Percentiles rank a stretch among this genome's conserved stretches.
These are phyloP conservation scores for Coemansia sp. DNA, from an alignment of 192 early-diverging fungal species.

Conservation along the genomic window DNA sequence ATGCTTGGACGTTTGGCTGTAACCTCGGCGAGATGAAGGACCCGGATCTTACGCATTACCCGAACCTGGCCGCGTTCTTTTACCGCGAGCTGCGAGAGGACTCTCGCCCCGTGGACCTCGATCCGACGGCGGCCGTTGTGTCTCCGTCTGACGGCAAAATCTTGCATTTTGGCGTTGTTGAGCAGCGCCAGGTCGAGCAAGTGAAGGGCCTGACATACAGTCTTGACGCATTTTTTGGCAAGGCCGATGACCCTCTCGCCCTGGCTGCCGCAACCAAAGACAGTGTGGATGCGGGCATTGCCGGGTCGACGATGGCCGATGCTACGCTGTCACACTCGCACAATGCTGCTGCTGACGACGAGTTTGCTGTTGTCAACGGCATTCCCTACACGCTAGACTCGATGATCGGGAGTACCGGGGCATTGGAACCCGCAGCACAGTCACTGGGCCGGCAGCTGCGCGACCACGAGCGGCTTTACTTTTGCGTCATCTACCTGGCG, in stretches of 20 bases:
- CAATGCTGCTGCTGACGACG: constrained; percentile 69
- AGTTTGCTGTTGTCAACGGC: constrained; percentile 85
- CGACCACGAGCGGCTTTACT: constrained; percentile 77
- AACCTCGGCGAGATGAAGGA: constrained; percentile 93
- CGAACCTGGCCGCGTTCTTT: constrained; percentile 88
- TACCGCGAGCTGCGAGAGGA: constrained; percentile 83
- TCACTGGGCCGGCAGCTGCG: constrained; percentile 49
- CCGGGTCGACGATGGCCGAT: constrained; percentile 46
- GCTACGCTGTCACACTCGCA: constrained; percentile 54
- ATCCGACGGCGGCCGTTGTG: constrained; percentile 60
- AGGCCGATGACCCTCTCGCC: constrained; percentile 20
- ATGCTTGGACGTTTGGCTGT: constrained; percentile 85
- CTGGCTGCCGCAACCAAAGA: not conserved
- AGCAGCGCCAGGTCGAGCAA: constrained; percentile 76
- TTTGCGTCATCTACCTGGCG: constrained; percentile 91
- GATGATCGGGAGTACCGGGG: constrained; percentile 60
- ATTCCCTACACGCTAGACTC: constrained; percentile 78
- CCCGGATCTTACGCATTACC: constrained; percentile 71
- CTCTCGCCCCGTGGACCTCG: constrained; percentile 62
- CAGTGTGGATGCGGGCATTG: constrained; percentile 13
- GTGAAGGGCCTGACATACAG: constrained; percentile 94
- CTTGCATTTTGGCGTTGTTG: constrained; percentile 84
- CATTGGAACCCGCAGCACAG: constrained; percentile 27
- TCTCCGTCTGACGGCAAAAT: constrained; percentile 88
- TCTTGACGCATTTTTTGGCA: constrained; percentile 82